Percentiles rank a stretch among this genome's conserved stretches.
These are phyloP conservation scores for Rhizoclosmatium sp. DNA, from an alignment of 192 early-diverging fungal species.

Conservation along the genomic window DNA sequence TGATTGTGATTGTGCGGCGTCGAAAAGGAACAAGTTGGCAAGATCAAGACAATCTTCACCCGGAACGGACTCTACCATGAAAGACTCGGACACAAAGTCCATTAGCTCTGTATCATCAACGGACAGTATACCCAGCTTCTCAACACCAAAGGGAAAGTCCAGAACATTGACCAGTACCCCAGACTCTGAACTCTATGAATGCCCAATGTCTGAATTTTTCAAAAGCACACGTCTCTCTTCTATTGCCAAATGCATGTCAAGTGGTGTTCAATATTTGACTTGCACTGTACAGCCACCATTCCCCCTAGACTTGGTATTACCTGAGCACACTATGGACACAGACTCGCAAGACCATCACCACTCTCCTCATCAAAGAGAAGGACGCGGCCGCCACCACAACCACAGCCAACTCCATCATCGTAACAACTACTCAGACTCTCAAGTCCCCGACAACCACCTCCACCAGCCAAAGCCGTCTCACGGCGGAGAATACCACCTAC, in stretches of 20 bases:
- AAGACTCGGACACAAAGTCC: neutral
- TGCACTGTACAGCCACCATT: constrained; percentile 22
- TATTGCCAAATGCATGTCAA: constrained; percentile 16
- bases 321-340: neutral
- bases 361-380: too few relatives aligned
- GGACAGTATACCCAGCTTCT: neutral
- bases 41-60: neutral
- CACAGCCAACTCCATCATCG: neutral
- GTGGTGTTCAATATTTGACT: constrained; percentile 3
- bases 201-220: constrained; percentile 27
- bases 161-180: neutral
- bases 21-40: neutral
- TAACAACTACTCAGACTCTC: neutral
- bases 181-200: constrained; percentile 16
- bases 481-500: too few relatives aligned
- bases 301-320: constrained; percentile 18
- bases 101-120: neutral
- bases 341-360: neutral
- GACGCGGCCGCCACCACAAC: neutral
- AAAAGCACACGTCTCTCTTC: constrained; percentile 10
- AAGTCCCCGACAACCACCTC: neutral
- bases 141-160: neutral
- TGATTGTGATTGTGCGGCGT: constrained; percentile 11
- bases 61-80: neutral
- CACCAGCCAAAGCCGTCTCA: neutral